phyloP scores from a whole-genome alignment of 768 basidiomycete genomes.

The Tylopilus subfusipes region DNA sequence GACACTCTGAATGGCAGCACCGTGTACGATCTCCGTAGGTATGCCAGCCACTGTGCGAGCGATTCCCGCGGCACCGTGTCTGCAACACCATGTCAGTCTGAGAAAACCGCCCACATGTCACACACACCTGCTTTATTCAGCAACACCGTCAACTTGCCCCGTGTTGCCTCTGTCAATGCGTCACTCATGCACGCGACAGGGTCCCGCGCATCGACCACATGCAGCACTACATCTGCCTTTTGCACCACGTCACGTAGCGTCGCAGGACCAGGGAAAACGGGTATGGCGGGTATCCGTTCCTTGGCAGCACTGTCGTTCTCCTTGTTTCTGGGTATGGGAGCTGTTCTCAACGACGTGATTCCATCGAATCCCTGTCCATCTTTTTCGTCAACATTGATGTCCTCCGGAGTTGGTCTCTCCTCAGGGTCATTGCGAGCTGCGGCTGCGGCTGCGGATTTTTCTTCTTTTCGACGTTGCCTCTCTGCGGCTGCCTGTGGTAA shows the following conservation, averaged over 20 bases:
- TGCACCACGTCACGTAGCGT: slow-evolving; percentile 52
- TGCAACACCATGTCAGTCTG: slow-evolving; percentile 28
- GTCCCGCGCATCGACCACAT: slow-evolving; percentile 84
- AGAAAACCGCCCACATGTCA: neutral
- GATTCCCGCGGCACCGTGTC: slow-evolving; percentile 81
- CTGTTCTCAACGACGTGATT: slow-evolving; percentile 21
- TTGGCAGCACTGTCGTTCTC: neutral
- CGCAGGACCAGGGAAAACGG: slow-evolving; percentile 26
- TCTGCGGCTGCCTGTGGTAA: slow-evolving; percentile 68
- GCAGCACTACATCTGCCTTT: slow-evolving; percentile 71
- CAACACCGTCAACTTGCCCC: slow-evolving; percentile 56
- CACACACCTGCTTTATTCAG: slow-evolving; percentile 84
- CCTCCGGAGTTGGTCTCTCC: slow-evolving; percentile 27
- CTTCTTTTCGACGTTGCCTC: slow-evolving; percentile 63
- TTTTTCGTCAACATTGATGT: slow-evolving; percentile 28
- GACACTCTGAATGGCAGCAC: slow-evolving; percentile 74
- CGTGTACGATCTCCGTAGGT: slow-evolving; percentile 57
- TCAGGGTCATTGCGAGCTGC: slow-evolving; percentile 25
- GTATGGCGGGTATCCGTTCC: slow-evolving; percentile 14
- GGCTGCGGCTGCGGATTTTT: slow-evolving; percentile 41
- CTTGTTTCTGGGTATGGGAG: neutral
- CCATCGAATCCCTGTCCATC: slow-evolving; percentile 40
- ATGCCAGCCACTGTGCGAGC: slow-evolving; percentile 61
- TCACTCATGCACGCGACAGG: slow-evolving; percentile 76
- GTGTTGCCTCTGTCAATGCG: slow-evolving; percentile 40